phyloP scores from a whole-genome alignment of 371 early-diverging fungal species.

The Chytridium lagenaria region DNA sequence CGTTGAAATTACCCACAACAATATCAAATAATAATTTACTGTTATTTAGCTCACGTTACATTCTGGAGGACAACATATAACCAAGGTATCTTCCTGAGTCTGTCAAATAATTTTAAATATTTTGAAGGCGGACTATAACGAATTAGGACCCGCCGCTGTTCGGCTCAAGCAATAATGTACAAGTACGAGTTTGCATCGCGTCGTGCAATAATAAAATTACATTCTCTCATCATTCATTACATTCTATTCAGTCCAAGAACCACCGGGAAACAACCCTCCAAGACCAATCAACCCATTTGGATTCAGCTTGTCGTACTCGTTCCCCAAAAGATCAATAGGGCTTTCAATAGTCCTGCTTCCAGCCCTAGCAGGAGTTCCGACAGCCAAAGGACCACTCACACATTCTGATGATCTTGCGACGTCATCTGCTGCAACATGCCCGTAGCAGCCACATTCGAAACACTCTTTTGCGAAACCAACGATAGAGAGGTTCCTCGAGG shows the following conservation, averaged over 20 bases:
- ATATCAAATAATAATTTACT: conserved; percentile 19
- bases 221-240: too few species aligned
- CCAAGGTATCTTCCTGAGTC: conserved; percentile 57
- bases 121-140: conserved; percentile 70
- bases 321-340: background rate
- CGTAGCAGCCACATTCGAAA: too few species aligned
- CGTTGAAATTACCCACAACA: too few species aligned
- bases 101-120: background rate
- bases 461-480: background rate
- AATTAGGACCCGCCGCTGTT: conserved; percentile 72
- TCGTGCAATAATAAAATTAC: too few species aligned
- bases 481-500: background rate
- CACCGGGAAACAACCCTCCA: background rate
- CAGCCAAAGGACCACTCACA: too few species aligned
- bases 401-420: too few species aligned
- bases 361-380: background rate
- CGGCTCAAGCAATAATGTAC: conserved; percentile 28
- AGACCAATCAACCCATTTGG: background rate
- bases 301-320: too few species aligned
- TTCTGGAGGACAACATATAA: conserved; percentile 68
- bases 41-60: conserved; percentile 30
- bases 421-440: too few species aligned
- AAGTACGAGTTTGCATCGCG: too few species aligned
- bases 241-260: too few species aligned
- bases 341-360: background rate